phyloP scores from a whole-genome alignment of 352 stramenopile genomes.

The Globisporangium abappressorium region DNA sequence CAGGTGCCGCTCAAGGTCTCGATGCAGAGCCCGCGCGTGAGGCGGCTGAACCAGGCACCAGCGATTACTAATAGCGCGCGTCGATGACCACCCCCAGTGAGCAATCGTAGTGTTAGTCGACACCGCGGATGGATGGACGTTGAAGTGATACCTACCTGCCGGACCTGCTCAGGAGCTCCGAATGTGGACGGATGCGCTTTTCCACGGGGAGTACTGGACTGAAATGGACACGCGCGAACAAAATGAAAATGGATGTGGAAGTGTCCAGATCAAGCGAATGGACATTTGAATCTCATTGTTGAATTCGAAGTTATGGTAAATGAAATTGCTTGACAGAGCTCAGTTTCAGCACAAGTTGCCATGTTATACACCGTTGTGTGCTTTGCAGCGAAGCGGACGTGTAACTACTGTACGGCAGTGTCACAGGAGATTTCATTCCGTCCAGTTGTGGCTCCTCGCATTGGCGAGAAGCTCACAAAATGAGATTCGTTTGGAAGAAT shows the following conservation, averaged over 20 bases:
- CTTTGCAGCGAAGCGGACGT: no score
- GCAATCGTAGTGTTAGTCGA: not conserved
- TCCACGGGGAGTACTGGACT: not conserved
- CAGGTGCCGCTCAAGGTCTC: not conserved
- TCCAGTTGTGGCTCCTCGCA: not conserved
- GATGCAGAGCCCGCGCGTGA: constrained; percentile 7
- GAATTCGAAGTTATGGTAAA: not conserved
- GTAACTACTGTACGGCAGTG: no score
- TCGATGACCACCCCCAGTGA: not conserved
- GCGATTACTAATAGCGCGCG: not conserved
- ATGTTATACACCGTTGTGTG: no score
- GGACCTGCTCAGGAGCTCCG: not conserved
- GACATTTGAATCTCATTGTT: not conserved
- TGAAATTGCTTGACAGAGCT: not conserved
- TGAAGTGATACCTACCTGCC: not conserved
- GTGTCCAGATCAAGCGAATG: not conserved
- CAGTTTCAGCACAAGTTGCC: no score
- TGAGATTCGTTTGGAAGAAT: not conserved
- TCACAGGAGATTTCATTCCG: not conserved
- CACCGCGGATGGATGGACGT: not conserved
- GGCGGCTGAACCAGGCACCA: not conserved
- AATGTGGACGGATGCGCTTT: not conserved
- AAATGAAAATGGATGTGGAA: not conserved
- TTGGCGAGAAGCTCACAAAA: not conserved
- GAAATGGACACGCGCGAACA: not conserved